These are phyloP conservation scores for Theileria annulata DNA, from an alignment of 169 alveolate species.

Conservation along the genomic window DNA sequence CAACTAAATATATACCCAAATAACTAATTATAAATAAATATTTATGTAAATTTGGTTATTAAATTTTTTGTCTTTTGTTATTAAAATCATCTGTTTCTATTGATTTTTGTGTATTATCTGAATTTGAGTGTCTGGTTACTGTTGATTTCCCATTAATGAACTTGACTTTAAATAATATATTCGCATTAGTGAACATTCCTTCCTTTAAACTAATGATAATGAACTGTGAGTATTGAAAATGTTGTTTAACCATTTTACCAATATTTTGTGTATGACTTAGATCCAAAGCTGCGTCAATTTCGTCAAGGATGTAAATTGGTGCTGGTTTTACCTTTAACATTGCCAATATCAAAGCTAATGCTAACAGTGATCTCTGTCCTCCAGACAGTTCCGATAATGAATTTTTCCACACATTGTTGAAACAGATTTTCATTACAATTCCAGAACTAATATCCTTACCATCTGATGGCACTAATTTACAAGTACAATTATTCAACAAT, in stretches of 20 bases:
- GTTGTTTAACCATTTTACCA: conserved; percentile 94
- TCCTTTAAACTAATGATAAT: conserved; percentile 95
- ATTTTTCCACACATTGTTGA: conserved; percentile 92
- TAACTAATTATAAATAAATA: no score
- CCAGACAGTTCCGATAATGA: conserved; percentile 90
- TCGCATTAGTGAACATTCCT: conserved; percentile 98
- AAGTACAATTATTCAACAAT: conserved; percentile 91
- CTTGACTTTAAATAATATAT: conserved; percentile 92
- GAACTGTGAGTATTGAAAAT: conserved; percentile 96
- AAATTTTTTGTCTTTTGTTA: neutral
- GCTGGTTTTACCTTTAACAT: conserved; percentile 96
- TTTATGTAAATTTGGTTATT: neutral
- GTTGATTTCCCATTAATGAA: conserved; percentile 90
- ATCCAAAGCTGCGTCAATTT: conserved; percentile 99
- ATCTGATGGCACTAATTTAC: conserved; percentile 86
- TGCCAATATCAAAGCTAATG: conserved; percentile 95
- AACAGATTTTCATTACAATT: conserved; percentile 86
- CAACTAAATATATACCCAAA: neutral
- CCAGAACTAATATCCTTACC: conserved; percentile 79
- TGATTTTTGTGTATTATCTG: neutral
- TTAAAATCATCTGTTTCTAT: neutral
- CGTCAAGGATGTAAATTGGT: conserved; percentile 99
- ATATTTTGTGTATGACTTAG: conserved; percentile 97
- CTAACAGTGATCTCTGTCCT: conserved; percentile 96
- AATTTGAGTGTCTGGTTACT: conserved; percentile 69